Evolutionary conservation across 345 rosid species (phyloP).

Genomic region (Kernera saxatilis): DNA sequence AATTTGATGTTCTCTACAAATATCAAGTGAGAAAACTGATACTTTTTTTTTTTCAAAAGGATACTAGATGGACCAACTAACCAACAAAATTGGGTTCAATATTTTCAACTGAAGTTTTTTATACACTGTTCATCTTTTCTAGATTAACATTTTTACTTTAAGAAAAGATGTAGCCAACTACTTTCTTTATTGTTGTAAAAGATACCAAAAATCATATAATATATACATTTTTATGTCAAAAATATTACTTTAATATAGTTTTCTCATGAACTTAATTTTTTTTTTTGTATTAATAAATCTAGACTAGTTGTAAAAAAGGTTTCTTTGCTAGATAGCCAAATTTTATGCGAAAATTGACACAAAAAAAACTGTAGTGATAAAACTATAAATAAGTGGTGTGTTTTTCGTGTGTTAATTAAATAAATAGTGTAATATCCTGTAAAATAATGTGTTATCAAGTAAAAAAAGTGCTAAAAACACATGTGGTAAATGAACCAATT

Average conservation of each 20-base stretch:
- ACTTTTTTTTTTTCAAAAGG: not conserved
- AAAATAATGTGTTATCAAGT: not conserved
- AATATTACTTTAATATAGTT: not conserved
- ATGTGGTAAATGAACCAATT: not conserved
- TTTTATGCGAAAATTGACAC: not conserved
- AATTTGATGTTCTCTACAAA: not conserved
- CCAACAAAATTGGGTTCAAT: constrained; percentile 24
- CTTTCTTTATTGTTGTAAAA: not conserved
- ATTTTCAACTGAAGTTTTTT: constrained; percentile 6
- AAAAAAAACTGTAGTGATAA: not conserved
- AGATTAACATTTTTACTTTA: not conserved
- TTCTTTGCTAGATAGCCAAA: not conserved
- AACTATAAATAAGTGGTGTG: too few relatives aligned
- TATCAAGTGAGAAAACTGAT: not conserved
- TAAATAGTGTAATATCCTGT: not conserved
- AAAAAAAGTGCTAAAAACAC: not conserved
- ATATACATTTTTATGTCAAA: too few relatives aligned
- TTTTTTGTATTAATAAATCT: not conserved
- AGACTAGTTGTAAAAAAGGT: not conserved
- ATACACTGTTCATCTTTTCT: not conserved
- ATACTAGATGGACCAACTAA: not conserved
- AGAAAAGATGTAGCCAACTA: not conserved
- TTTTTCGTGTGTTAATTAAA: not conserved
- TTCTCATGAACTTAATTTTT: not conserved
- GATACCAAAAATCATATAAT: not conserved